Evolutionary conservation across 1,284 basidiomycete genomes (phyloP), one percentile per base, ranked within the genome.

Genomic region (Cryptococcus sp.): DNA sequence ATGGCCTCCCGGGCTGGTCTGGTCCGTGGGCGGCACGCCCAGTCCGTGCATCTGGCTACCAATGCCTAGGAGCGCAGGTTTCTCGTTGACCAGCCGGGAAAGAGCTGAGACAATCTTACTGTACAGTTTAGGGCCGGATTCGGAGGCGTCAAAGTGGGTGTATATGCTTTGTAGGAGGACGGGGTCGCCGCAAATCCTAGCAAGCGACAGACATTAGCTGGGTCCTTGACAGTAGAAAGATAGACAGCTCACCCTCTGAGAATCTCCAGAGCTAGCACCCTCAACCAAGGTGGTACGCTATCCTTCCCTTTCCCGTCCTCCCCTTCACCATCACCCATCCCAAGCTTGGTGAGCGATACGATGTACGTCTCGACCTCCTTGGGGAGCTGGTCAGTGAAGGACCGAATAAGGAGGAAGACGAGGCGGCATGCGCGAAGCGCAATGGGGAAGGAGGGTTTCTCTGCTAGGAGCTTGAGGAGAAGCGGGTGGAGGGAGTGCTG

Each of bases 391-490:
- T 81, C 79, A 3, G 87, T 88, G 77, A 97, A 98, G 53, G 94
- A 89, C 60, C 96, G 94, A 53, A 98, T 82, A 9, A 98, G 83
- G 24, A 97, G 82, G 78, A 94, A 97, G 44, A 97, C 87, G 18
- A 98, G 87, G 7, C 95, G 88, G 36, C 89, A 93, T 57, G 91
- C 88, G 45, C 95, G 88, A 7, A 98, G 82, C 0, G 89, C 89
- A 50, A 94, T 82, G 0, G 93, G 89, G 75, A 98, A 98, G 2
- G 85, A 56, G 0, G 91, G 87, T 46, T 87, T 83, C 51, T 95
- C 89, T 13, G 86, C 88, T n/a, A 92, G 79, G 1, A 87, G 82
- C 68, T 89, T 90, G 61, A 94, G 85, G 5, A 98, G 81, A 15
- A 97, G 81, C 0, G 95, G 94, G 56, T 91, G 95, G 13, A 97